Evolutionary conservation across 257 asterid species (phyloP).

Genomic region (Nicotiana obtusifolia): DNA sequence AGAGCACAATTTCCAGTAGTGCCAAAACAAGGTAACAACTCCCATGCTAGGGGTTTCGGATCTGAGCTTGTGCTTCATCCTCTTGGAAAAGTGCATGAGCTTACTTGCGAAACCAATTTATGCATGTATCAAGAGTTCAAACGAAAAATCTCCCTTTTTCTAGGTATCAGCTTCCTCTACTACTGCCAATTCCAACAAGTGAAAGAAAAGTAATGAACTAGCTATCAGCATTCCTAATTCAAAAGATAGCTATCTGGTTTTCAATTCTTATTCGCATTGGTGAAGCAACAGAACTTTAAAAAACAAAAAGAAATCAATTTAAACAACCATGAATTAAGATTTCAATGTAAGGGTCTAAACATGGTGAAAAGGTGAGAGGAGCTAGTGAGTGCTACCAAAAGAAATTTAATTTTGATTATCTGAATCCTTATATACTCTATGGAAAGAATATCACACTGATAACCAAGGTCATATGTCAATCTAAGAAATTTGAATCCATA

Average conservation of each 20-base stretch:
- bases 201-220: not conserved
- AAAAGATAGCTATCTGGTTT: not conserved
- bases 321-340: not conserved
- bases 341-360: not conserved
- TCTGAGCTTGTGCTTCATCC: slow-evolving; percentile 14
- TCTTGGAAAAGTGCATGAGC: not conserved
- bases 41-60: slow-evolving; percentile 14
- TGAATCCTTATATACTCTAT: not conserved
- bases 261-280: not conserved
- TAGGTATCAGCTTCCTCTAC: not conserved
- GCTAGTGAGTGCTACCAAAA: not conserved
- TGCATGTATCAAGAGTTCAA: slow-evolving; percentile 11
- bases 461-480: not conserved
- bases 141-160: not conserved
- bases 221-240: not conserved
- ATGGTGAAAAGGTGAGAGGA: not conserved
- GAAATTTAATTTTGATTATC: not conserved
- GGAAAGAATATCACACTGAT: not conserved
- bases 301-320: not conserved
- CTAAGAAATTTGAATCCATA: not conserved
- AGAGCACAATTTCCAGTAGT: not conserved
- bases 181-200: not conserved
- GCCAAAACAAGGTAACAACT: not conserved
- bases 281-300: not conserved
- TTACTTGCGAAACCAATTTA: slow-evolving; percentile 13